Percentiles rank a stretch among this genome's conserved stretches.
These are phyloP conservation scores for Hypoxylon perforatum DNA, from an alignment of 495 filamentous ascomycete species.

Conservation along the genomic window DNA sequence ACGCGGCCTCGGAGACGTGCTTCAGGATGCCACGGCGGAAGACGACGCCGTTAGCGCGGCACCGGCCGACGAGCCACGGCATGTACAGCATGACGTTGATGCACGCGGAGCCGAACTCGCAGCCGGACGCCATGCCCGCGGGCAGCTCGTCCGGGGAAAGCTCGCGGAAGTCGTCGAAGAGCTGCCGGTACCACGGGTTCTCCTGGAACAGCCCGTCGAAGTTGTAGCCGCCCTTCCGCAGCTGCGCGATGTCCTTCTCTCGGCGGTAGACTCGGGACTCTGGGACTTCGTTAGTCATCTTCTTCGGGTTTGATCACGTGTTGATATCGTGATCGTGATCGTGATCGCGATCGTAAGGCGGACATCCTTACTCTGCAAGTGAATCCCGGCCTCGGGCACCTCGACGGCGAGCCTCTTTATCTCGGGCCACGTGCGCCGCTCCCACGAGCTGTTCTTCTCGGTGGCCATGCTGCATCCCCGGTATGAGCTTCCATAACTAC, in stretches of 20 bases:
- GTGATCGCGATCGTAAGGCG: too few relatives aligned
- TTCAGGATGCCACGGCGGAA: conserved; percentile 68
- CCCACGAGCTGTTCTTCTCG: conserved; percentile 63
- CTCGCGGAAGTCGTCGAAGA: conserved; percentile 76
- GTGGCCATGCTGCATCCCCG: conserved; percentile 48
- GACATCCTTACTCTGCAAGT: conserved; percentile 74
- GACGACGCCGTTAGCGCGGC: conserved; percentile 72
- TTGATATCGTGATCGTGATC: neutral
- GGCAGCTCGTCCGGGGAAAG: conserved; percentile 67
- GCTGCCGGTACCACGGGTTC: conserved; percentile 84
- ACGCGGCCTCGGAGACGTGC: conserved; percentile 78
- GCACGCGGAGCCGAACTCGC: conserved; percentile 83
- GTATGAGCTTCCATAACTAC: neutral
- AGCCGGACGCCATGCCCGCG: conserved; percentile 71
- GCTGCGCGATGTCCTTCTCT: conserved; percentile 46
- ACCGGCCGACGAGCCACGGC: conserved; percentile 83
- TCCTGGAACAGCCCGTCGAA: conserved; percentile 62
- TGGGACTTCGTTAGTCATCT: conserved; percentile 31
- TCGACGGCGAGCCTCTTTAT: conserved; percentile 72
- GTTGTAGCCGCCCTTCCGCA: conserved; percentile 53
- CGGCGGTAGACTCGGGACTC: conserved; percentile 57
- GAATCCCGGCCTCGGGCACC: conserved; percentile 87
- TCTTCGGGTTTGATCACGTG: too few relatives aligned
- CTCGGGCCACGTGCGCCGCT: conserved; percentile 74
- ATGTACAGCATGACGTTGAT: conserved; percentile 92